These are phyloP conservation scores for Pyrrhoderma lamaoense DNA, from an alignment of 1,284 basidiomycete species.

Conservation along the genomic window DNA sequence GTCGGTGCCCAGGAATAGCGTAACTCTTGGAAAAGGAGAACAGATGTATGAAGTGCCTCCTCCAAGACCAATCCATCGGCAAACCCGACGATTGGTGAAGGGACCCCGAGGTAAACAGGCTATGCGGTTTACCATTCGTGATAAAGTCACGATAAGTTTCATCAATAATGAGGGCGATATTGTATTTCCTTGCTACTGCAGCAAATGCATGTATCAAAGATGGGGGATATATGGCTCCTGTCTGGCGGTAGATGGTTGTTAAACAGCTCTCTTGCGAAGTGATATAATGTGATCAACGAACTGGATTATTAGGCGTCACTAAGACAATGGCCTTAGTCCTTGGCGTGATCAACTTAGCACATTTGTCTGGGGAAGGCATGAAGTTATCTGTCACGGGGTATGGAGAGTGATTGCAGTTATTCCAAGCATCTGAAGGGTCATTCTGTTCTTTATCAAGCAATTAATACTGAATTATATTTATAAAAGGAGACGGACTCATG, in stretches of 20 bases:
- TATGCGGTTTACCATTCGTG: constrained; percentile 44
- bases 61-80: constrained; percentile 42
- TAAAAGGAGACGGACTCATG: constrained; percentile 50
- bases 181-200: constrained; percentile 46
- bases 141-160: constrained; percentile 88
- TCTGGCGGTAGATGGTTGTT: constrained; percentile 37
- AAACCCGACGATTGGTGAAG: constrained; percentile 5
- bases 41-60: constrained; percentile 59
- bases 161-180: constrained; percentile 76
- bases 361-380: constrained; percentile 46
- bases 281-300: constrained; percentile 26
- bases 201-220: constrained; percentile 58
- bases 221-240: constrained; percentile 68
- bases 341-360: constrained; percentile 43
- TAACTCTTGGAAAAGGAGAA: constrained; percentile 83
- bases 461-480: constrained; percentile 13
- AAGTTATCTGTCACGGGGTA: constrained; percentile 53
- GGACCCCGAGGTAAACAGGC: constrained; percentile 35
- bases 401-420: constrained; percentile 57
- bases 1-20: constrained; percentile 78
- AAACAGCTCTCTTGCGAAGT: not conserved
- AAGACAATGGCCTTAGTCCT: constrained; percentile 68
- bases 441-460: constrained; percentile 35
- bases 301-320: constrained; percentile 71
- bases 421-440: constrained; percentile 64